A percentile compares a stretch with the other conserved stretches of the same genome.
These are phyloP conservation scores for Canavalia gladiata DNA, from an alignment of 306 rosid species.

Conservation along the genomic window DNA sequence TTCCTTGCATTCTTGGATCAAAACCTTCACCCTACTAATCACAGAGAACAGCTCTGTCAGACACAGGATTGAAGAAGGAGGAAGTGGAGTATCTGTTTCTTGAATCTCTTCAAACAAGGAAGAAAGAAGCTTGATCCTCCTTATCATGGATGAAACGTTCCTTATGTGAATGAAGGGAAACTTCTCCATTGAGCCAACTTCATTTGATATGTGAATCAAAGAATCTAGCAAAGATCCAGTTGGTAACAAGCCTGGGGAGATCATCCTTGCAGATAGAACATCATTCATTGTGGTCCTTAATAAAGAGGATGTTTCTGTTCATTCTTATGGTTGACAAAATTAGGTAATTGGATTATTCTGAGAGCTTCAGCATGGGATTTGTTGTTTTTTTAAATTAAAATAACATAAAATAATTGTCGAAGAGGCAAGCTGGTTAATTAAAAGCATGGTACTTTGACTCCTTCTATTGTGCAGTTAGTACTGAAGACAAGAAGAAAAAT, in stretches of 20 bases:
- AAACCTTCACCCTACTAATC: slow-evolving; percentile 69
- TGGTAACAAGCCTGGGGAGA: slow-evolving; percentile 72
- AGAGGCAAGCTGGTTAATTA: slow-evolving; percentile 51
- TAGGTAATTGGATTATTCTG: slow-evolving; percentile 33
- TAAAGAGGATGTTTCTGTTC: slow-evolving; percentile 44
- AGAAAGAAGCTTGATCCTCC: slow-evolving; percentile 85
- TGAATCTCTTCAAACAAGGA: slow-evolving; percentile 88
- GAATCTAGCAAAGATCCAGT: slow-evolving; percentile 77
- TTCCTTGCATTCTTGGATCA: slow-evolving; percentile 77
- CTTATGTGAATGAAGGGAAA: slow-evolving; percentile 63
- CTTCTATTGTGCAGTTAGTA: slow-evolving; percentile 60
- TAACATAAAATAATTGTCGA: slow-evolving; percentile 40
- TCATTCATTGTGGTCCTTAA: slow-evolving; percentile 61
- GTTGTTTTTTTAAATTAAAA: neutral
- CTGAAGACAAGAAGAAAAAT: slow-evolving; percentile 55
- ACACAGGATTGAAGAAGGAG: slow-evolving; percentile 87
- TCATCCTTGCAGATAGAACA: slow-evolving; percentile 58
- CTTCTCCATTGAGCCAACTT: slow-evolving; percentile 72
- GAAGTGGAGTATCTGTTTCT: slow-evolving; percentile 68
- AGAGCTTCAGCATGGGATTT: slow-evolving; percentile 29
- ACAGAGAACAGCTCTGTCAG: slow-evolving; percentile 88
- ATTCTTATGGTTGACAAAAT: slow-evolving; percentile 48
- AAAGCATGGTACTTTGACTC: slow-evolving; percentile 58
- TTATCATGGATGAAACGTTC: slow-evolving; percentile 78
- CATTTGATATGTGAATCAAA: slow-evolving; percentile 68